These are phyloP conservation scores for Camelina neglecta DNA, from an alignment of 345 rosid species.

Conservation along the genomic window DNA sequence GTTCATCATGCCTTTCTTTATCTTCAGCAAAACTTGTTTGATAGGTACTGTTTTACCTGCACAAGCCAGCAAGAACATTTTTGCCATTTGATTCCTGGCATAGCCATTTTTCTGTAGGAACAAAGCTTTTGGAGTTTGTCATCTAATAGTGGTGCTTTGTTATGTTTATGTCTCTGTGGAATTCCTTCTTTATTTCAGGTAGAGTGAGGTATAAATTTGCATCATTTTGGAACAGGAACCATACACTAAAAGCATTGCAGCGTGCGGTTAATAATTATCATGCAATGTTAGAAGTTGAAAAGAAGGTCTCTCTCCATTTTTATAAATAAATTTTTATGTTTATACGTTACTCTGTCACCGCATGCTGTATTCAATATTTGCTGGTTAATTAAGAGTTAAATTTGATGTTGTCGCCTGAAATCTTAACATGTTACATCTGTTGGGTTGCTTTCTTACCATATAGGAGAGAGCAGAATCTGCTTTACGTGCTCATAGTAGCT, in stretches of 20 bases:
- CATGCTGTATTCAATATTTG: neutral
- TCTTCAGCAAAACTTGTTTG: conserved; percentile 6
- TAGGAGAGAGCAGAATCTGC: conserved; percentile 90
- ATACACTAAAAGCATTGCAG: conserved; percentile 79
- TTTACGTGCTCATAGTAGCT: conserved; percentile 93
- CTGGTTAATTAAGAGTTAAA: neutral
- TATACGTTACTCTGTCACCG: neutral
- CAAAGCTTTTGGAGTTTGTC: conserved; percentile 16
- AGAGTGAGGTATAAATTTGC: conserved; percentile 99
- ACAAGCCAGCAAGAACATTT: conserved; percentile 3
- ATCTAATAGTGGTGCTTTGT: conserved; percentile 35
- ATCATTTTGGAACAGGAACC: conserved; percentile 99
- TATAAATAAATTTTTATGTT: neutral
- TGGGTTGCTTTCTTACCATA: conserved; percentile 37
- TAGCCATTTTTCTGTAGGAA: conserved; percentile 27
- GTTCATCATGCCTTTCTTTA: conserved; percentile 14
- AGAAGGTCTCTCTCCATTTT: conserved; percentile 62
- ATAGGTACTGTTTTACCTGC: conserved; percentile 10
- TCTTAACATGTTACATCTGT: conserved; percentile 19
- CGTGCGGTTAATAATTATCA: conserved; percentile 73
- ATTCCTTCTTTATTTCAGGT: conserved; percentile 64
- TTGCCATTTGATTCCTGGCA: conserved; percentile 11
- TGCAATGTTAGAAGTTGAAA: conserved; percentile 80
- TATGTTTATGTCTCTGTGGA: conserved; percentile 41
- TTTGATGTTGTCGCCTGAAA: conserved; percentile 24